These are phyloP conservation scores for Trapa bicornis DNA, from an alignment of 345 rosid genomes.

Conservation along the genomic window DNA sequence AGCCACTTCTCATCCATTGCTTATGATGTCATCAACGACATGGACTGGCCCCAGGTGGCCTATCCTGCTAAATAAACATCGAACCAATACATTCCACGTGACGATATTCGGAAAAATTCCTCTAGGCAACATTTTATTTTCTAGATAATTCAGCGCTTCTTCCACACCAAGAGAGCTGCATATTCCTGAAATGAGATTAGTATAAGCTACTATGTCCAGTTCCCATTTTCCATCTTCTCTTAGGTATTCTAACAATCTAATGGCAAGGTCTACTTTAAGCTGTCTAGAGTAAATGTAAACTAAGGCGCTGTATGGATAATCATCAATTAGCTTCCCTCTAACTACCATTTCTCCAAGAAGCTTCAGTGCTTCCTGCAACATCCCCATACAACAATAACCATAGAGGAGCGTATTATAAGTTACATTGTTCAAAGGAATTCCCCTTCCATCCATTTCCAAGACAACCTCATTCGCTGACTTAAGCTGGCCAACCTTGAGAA, in stretches of 20 bases:
- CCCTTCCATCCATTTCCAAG: constrained; percentile 34
- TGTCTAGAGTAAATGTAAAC: constrained; percentile 43
- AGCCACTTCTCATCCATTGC: constrained; percentile 16
- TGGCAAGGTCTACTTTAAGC: constrained; percentile 36
- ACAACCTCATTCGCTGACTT: constrained; percentile 36
- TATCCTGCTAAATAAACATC: constrained; percentile 29
- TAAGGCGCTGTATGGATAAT: constrained; percentile 42
- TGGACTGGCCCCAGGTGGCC: constrained; percentile 31
- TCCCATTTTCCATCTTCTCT: constrained; percentile 32
- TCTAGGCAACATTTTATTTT: constrained; percentile 33
- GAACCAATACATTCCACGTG: constrained; percentile 63
- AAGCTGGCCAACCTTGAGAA: constrained; percentile 29
- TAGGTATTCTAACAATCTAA: constrained; percentile 27
- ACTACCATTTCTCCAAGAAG: constrained; percentile 52
- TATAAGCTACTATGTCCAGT: constrained; percentile 56
- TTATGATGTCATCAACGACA: constrained; percentile 33
- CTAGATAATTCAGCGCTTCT: constrained; percentile 31
- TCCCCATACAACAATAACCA: constrained; percentile 44
- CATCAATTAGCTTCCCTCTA: constrained; percentile 43
- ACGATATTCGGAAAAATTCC: constrained; percentile 43
- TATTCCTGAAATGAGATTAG: constrained; percentile 53
- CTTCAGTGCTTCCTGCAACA: constrained; percentile 37
- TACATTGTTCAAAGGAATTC: constrained; percentile 31
- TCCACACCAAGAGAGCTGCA: constrained; percentile 39
- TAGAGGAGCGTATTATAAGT: constrained; percentile 59